phyloP scores from a whole-genome alignment of 345 rosid genomes.

The Hibiscus trionum region DNA sequence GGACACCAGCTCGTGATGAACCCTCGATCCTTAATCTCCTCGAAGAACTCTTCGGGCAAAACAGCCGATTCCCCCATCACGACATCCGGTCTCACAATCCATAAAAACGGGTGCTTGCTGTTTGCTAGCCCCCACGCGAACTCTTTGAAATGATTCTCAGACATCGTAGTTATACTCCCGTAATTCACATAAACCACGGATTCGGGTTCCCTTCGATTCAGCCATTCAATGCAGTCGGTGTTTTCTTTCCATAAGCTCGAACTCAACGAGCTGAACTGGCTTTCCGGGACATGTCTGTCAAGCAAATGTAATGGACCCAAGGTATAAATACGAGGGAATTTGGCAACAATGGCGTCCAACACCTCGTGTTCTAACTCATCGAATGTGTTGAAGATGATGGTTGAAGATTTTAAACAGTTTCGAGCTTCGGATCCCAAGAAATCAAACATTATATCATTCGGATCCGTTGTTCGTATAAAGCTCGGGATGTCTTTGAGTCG shows the following conservation, averaged over 20 bases:
- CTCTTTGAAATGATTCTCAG: background rate
- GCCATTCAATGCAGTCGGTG: background rate
- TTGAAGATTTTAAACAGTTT: constrained; percentile 2
- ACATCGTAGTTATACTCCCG: constrained; percentile 14
- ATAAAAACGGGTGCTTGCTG: no score
- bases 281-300: background rate
- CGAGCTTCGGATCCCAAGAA: constrained; percentile 13
- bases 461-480: constrained; percentile 20
- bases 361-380: no score
- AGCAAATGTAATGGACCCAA: background rate
- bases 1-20: constrained; percentile 13
- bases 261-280: background rate
- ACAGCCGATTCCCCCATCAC: no score
- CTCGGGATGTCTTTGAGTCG: constrained; percentile 18
- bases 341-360: no score
- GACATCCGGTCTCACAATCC: no score
- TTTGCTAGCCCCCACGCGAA: no score
- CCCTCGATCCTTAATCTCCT: constrained; percentile 10
- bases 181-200: constrained; percentile 23
- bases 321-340: background rate
- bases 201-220: background rate
- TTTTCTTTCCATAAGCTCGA: background rate
- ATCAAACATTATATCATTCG: constrained; percentile 17
- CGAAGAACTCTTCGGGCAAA: no score
- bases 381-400: background rate